Percentiles rank a stretch among this genome's conserved stretches.
phyloP scores from a whole-genome alignment of 2,329 filamentous ascomycete species.

The Fusarium sublunatum region DNA sequence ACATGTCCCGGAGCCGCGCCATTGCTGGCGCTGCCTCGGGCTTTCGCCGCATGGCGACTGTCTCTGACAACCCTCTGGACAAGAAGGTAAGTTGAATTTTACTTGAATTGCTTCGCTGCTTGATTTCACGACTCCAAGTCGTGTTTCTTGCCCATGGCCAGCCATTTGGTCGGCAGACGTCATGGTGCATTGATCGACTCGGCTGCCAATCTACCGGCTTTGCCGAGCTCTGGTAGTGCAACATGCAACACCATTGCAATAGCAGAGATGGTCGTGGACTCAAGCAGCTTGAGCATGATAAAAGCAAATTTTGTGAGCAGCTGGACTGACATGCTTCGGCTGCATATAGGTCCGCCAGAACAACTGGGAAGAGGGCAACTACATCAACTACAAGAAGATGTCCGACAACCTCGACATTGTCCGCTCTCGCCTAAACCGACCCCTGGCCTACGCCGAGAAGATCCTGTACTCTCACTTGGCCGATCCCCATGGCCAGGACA shows the following conservation, averaged over 20 bases:
- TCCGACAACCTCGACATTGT: slow-evolving; percentile 95
- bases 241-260: neutral
- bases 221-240: slow-evolving; percentile 5
- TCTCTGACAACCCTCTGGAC: slow-evolving; percentile 86
- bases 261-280: neutral
- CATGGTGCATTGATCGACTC: slow-evolving; percentile 27
- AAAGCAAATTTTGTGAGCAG: slow-evolving; percentile 1
- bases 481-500: slow-evolving; percentile 94
- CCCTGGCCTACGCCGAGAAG: slow-evolving; percentile 97
- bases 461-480: slow-evolving; percentile 99
- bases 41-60: slow-evolving; percentile 82
- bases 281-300: neutral
- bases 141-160: slow-evolving; percentile 1
- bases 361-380: slow-evolving; percentile 95
- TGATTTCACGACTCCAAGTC: neutral
- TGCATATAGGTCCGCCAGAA: slow-evolving; percentile 81
- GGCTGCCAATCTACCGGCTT: slow-evolving; percentile 18
- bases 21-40: slow-evolving; percentile 67
- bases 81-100: slow-evolving; percentile 73
- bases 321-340: slow-evolving; percentile 32
- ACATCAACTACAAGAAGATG: slow-evolving; percentile 99
- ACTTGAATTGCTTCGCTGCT: neutral
- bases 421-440: slow-evolving; percentile 87
- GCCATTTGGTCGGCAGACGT: slow-evolving; percentile 15
- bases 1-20: slow-evolving; percentile 70